Evolutionary conservation across 23 red algal genomes (phyloP).

Genomic region (Gracilaria domingensis): DNA sequence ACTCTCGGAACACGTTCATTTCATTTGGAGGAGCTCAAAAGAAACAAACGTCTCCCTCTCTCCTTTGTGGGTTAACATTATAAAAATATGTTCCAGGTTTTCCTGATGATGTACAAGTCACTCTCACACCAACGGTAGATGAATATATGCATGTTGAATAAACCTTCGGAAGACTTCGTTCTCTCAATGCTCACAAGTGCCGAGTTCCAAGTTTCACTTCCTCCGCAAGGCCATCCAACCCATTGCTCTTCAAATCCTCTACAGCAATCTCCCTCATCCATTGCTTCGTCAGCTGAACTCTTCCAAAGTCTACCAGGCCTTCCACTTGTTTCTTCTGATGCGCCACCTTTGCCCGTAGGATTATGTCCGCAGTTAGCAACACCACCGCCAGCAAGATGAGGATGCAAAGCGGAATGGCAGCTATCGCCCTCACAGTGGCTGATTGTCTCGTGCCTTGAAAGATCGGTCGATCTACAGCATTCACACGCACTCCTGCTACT

Average conservation of each 20-base stretch:
- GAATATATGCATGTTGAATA: too few species aligned
- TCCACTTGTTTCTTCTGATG: background rate
- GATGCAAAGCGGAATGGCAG: background rate
- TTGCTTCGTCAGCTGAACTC: background rate
- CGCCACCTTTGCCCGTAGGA: background rate
- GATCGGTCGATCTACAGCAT: background rate
- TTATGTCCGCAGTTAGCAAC: background rate
- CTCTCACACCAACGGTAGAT: too few species aligned
- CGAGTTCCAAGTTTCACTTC: background rate
- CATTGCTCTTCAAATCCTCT: background rate
- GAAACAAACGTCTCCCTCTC: too few species aligned
- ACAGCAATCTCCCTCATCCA: background rate
- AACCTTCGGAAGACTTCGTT: too few species aligned
- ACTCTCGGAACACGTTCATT: too few species aligned
- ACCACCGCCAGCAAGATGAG: background rate
- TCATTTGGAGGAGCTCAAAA: too few species aligned
- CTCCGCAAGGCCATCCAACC: background rate
- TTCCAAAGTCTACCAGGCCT: background rate
- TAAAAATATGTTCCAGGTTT: too few species aligned
- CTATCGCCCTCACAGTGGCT: background rate
- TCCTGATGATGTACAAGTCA: too few species aligned
- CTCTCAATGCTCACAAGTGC: background rate
- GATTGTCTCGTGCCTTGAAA: background rate
- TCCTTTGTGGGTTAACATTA: too few species aligned
- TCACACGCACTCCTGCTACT: background rate